phyloP scores from a whole-genome alignment of 768 basidiomycete genomes.

The Plicaturopsis crispa region DNA sequence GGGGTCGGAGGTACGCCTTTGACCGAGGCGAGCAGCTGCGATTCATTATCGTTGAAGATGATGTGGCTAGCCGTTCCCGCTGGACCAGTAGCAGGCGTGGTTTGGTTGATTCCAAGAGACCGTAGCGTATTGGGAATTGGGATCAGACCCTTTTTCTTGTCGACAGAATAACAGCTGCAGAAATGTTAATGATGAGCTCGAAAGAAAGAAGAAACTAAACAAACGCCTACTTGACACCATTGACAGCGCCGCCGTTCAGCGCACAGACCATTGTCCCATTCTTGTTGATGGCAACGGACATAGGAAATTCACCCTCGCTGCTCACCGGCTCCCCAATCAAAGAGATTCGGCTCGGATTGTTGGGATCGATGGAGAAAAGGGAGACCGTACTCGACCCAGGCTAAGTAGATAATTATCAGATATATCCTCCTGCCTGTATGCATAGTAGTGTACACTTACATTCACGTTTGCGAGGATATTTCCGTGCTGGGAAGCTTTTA shows the following conservation, averaged over 20 bases:
- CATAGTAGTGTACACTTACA: slow-evolving; percentile 12
- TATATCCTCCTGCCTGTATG: too few relatives aligned
- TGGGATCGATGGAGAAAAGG: slow-evolving; percentile 31
- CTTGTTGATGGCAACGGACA: slow-evolving; percentile 32
- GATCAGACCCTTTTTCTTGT: slow-evolving; percentile 31
- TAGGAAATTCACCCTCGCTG: slow-evolving; percentile 42
- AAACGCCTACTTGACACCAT: slow-evolving; percentile 30
- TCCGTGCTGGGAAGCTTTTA: slow-evolving; percentile 27
- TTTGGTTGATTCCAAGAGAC: slow-evolving; percentile 38
- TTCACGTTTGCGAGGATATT: slow-evolving; percentile 29
- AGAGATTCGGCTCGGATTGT: slow-evolving; percentile 30
- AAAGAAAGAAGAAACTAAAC: neutral
- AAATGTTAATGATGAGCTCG: slow-evolving; percentile 15
- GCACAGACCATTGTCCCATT: slow-evolving; percentile 25
- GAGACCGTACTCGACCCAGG: slow-evolving; percentile 38
- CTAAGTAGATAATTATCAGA: slow-evolving; percentile 14
- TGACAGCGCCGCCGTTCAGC: slow-evolving; percentile 35
- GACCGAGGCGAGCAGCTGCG: slow-evolving; percentile 36
- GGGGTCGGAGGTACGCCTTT: slow-evolving; percentile 40
- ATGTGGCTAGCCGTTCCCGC: slow-evolving; percentile 36
- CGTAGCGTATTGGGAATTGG: slow-evolving; percentile 33
- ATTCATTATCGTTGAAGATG: slow-evolving; percentile 37
- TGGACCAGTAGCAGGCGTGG: slow-evolving; percentile 38
- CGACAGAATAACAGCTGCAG: slow-evolving; percentile 35
- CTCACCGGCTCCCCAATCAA: slow-evolving; percentile 37